These are phyloP conservation scores for Ophioceras dolichostomum DNA, from an alignment of 2,329 filamentous ascomycete genomes.

Conservation along the genomic window DNA sequence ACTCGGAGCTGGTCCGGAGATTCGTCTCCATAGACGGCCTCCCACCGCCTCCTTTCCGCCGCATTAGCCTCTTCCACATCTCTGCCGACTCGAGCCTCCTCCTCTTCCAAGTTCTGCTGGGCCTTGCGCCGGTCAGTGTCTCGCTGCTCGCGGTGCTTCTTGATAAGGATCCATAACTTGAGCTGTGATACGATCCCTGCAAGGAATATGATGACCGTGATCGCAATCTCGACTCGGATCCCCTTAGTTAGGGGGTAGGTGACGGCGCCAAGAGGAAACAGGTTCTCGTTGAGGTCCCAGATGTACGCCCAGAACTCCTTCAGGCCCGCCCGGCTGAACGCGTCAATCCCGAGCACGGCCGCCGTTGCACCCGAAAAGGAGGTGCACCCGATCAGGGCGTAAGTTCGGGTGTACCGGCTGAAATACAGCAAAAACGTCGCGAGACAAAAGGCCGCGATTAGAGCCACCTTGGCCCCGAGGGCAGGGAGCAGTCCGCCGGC, in stretches of 20 bases:
- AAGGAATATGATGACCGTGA: constrained; percentile 60
- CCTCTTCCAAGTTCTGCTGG: constrained; percentile 40
- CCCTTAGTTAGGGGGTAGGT: constrained; percentile 81
- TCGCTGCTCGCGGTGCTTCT: constrained; percentile 43
- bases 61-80: constrained; percentile 50
- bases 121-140: constrained; percentile 36
- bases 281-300: constrained; percentile 67
- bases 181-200: constrained; percentile 75
- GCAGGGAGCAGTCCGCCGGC: constrained; percentile 61
- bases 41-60: constrained; percentile 59
- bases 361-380: constrained; percentile 74
- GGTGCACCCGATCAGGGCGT: constrained; percentile 63
- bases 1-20: not conserved
- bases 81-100: constrained; percentile 60
- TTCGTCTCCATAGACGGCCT: constrained; percentile 58
- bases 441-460: constrained; percentile 63
- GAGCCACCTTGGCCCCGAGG: constrained; percentile 51
- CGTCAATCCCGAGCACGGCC: constrained; percentile 76
- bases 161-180: constrained; percentile 73
- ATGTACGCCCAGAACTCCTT: constrained; percentile 96
- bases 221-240: constrained; percentile 74
- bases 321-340: constrained; percentile 75
- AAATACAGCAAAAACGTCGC: constrained; percentile 65
- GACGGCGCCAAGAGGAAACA: constrained; percentile 65
- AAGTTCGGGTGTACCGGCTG: constrained; percentile 63